Conservation (phyloP, 2,329 filamentous ascomycete species). For the Alternaria ethzedia region DNA sequence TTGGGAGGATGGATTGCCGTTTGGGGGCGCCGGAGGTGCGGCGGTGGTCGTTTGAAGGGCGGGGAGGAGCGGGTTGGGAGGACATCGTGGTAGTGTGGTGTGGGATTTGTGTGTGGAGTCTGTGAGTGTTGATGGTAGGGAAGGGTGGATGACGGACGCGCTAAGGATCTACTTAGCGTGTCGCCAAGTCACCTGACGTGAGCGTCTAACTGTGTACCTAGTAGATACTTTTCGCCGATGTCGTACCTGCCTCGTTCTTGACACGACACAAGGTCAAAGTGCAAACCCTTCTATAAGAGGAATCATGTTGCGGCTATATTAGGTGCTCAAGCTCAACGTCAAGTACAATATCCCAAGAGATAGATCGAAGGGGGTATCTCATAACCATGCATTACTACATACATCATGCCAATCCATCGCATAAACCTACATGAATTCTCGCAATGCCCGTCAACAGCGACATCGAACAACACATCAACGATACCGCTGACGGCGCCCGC, state of each 20-base stretch:
- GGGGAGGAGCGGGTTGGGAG: conserved; percentile 24
- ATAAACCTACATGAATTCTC: not conserved
- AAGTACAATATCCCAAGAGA: not conserved
- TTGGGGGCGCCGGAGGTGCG: conserved; percentile 43
- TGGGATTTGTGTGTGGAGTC: not conserved
- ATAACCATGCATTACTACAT: conserved; percentile 14
- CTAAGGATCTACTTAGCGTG: conserved; percentile 11
- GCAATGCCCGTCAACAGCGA: not conserved
- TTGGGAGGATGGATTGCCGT: conserved; percentile 46
- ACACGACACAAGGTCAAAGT: not conserved
- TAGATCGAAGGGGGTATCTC: conserved; percentile 7
- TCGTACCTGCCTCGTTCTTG: not conserved
- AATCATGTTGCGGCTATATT: not conserved
- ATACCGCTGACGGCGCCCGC: not conserved
- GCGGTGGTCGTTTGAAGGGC: conserved; percentile 29
- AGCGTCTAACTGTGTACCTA: not conserved
- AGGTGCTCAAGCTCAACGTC: not conserved
- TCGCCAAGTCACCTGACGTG: conserved; percentile 10
- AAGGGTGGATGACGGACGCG: not conserved
- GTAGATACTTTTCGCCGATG: not conserved
- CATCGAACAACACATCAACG: not conserved
- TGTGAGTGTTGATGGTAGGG: not conserved
- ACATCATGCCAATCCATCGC: conserved; percentile 4
- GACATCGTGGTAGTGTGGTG: conserved; percentile 21
- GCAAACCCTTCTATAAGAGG: not conserved